Evolutionary conservation across 768 basidiomycete species (phyloP).

Genomic region (Serendipita sp.): DNA sequence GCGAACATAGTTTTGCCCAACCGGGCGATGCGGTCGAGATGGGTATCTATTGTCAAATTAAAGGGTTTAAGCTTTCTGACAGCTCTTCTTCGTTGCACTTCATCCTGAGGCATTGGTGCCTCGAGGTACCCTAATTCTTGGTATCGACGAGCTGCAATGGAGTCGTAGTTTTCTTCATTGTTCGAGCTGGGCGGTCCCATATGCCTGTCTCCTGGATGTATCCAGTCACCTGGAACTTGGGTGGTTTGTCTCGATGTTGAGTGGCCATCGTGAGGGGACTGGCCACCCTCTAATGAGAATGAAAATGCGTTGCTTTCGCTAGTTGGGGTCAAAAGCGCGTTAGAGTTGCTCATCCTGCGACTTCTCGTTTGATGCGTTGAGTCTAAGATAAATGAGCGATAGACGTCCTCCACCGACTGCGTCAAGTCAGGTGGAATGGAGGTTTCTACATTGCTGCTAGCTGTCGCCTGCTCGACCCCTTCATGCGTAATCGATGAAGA

Average conservation of each 20-base stretch:
- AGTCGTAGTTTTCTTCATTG: neutral
- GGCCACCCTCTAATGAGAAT: neutral
- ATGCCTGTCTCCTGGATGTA: no score
- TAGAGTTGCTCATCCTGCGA: neutral
- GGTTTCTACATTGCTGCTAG: neutral
- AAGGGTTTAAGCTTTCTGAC: conserved; percentile 86
- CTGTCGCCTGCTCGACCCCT: no score
- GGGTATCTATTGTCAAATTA: conserved; percentile 69
- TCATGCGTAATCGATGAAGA: neutral
- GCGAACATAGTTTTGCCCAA: conserved; percentile 79
- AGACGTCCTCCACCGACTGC: neutral
- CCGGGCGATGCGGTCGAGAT: conserved; percentile 89
- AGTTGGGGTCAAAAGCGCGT: neutral
- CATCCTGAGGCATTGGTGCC: neutral
- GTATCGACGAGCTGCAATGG: conserved; percentile 8
- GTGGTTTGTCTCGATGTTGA: no score
- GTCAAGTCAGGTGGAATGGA: neutral
- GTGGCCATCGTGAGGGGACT: neutral
- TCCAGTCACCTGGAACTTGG: no score
- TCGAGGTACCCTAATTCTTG: conserved; percentile 17
- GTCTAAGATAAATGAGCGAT: neutral
- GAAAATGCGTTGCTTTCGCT: conserved; percentile 3
- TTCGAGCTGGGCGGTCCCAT: no score
- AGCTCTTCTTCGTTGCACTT: neutral
- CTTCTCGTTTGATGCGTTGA: neutral